Conservation (phyloP, 371 early-diverging fungal genomes). For the Mucor velutinosus region DNA sequence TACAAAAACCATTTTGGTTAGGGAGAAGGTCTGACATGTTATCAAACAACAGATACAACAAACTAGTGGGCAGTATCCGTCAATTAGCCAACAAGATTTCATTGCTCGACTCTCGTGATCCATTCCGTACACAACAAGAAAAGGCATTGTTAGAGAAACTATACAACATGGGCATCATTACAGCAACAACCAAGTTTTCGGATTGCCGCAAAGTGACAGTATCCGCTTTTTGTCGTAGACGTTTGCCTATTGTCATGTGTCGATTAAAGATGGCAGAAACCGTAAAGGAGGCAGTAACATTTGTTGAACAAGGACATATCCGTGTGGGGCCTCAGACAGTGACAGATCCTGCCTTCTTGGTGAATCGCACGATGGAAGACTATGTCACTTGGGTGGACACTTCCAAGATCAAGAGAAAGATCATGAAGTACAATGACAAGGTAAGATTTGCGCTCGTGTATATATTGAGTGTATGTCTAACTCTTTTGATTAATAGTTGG, state of each 20-base stretch:
- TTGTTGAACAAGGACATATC: conserved; percentile 98
- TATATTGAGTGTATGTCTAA: background rate
- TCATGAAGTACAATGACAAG: conserved; percentile 97
- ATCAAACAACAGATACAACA: conserved; percentile 78
- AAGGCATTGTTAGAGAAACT: conserved; percentile 88
- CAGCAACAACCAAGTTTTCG: conserved; percentile 82
- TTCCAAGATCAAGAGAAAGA: conserved; percentile 98
- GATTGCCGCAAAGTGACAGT: conserved; percentile 92
- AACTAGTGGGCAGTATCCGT: conserved; percentile 86
- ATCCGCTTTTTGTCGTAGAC: conserved; percentile 90
- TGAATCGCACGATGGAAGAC: conserved; percentile 93
- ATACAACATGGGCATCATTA: conserved; percentile 91
- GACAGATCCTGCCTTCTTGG: conserved; percentile 92
- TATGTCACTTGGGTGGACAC: conserved; percentile 99
- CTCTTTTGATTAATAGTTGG: conserved; percentile 48
- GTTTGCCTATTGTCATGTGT: conserved; percentile 95
- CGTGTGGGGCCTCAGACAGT: conserved; percentile 94
- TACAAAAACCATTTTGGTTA: background rate
- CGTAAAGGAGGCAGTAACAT: conserved; percentile 91
- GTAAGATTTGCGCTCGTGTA: conserved; percentile 38
- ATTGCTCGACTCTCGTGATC: conserved; percentile 89
- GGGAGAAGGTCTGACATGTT: background rate
- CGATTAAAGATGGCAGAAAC: conserved; percentile 96
- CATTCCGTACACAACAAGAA: conserved; percentile 78
- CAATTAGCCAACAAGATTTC: conserved; percentile 90